Evolutionary conservation across 306 rosid species (phyloP), one percentile per base, ranked within the genome.

Genomic region (Abrus precatorius): DNA sequence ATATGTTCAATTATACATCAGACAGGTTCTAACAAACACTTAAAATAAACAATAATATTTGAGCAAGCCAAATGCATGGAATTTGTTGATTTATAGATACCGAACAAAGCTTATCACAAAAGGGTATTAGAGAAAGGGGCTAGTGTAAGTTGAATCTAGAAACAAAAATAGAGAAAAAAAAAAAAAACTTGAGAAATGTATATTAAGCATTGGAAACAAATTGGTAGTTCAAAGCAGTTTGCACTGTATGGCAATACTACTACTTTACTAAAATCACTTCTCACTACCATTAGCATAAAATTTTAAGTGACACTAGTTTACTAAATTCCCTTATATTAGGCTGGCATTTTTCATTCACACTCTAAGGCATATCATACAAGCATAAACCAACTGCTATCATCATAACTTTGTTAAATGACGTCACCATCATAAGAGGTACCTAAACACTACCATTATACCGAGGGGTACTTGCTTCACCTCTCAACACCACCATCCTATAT

Each of bases 401-500:
- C 59, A 38, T 61, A 68, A 69, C 10, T 29, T 33, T 59, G 30
- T 65, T 84, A 56, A 69, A 11, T 53, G 28, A 47, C 67, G 49
- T 60, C 70, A 74, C 55, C 43, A 29, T 50, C 56, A 60, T 8
- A 38, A 41, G 6, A 68, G 20, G 33, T 69, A 60, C 57, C 73
- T 47, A 6, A 44, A 55, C 75, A 73, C 52, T 53, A 11, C 13
- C 60, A 80, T 73, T 10, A 61, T 44, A 43, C 38, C 64, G 12
- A 11, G 27, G 5, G n/a, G 3, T 38, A 62, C 7, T 63, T 61
- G 54, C 44, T 44, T 69, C 60, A 63, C 72, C 63, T 79, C 76
- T 75, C 56, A 69, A 48, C 78, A 47, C 45, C 54, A 70, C 49
- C 68, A 70, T 27, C 76, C 60, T 55, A 20, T 55, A 10, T 8